These are phyloP conservation scores for Exophiala viscosa DNA, from an alignment of 2,329 filamentous ascomycete species.

Conservation along the genomic window DNA sequence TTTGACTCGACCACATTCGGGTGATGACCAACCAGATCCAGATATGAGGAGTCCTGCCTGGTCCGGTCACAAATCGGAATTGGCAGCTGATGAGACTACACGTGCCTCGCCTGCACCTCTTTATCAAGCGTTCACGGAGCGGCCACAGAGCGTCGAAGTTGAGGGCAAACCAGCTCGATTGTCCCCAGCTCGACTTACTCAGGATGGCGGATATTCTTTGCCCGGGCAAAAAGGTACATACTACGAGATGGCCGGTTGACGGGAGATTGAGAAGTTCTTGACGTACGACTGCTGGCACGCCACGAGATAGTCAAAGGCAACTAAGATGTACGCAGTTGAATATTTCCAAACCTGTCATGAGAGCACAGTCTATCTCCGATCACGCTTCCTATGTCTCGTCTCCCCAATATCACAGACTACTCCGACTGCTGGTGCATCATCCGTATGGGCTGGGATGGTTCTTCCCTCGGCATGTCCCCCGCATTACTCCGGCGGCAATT, in stretches of 20 bases:
- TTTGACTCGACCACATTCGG: conserved; percentile 7
- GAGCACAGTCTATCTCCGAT: no score
- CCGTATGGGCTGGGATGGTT: not conserved
- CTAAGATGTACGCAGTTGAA: no score
- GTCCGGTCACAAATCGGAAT: conserved; percentile 26
- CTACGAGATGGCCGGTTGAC: conserved; percentile 23
- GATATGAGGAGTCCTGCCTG: conserved; percentile 22
- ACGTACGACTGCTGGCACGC: not conserved
- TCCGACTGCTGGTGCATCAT: not conserved
- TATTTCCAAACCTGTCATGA: not conserved
- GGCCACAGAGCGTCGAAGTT: conserved; percentile 17
- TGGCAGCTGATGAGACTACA: conserved; percentile 20
- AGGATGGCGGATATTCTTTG: conserved; percentile 16
- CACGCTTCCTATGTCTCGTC: no score
- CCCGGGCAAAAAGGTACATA: conserved; percentile 18
- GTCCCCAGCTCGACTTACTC: conserved; percentile 11
- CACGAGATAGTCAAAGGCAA: not conserved
- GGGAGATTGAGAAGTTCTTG: not conserved
- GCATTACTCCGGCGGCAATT: not conserved
- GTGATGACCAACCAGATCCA: conserved; percentile 1
- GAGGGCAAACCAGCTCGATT: conserved; percentile 18
- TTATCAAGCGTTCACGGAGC: conserved; percentile 11
- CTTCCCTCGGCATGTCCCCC: not conserved
- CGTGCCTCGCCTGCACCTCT: conserved; percentile 5
- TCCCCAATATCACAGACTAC: not conserved